phyloP scores from a whole-genome alignment of 2,329 filamentous ascomycete genomes.

The Sclerotinia nivalis region DNA sequence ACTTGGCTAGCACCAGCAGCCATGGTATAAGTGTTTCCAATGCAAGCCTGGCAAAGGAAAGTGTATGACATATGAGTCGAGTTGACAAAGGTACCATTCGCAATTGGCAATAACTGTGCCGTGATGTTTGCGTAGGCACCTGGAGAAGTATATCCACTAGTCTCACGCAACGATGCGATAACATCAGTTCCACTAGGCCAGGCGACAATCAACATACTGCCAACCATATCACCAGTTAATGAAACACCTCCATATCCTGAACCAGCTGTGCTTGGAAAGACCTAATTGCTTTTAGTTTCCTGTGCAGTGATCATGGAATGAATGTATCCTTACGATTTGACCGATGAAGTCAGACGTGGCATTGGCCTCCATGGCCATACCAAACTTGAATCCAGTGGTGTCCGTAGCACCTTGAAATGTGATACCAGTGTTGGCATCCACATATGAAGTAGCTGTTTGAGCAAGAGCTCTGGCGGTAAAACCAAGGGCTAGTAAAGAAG shows the following conservation, averaged over 20 bases:
- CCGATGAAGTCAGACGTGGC: constrained; percentile 55
- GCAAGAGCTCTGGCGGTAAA: constrained; percentile 23
- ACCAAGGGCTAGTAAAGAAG: constrained; percentile 15
- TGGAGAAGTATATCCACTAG: constrained; percentile 50
- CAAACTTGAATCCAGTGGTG: constrained; percentile 48
- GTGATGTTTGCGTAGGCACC: constrained; percentile 45
- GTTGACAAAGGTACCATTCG: constrained; percentile 55
- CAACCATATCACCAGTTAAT: constrained; percentile 49
- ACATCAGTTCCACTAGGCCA: constrained; percentile 52
- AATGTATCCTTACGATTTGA: constrained; percentile 49
- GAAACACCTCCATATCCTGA: constrained; percentile 52
- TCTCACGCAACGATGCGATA: constrained; percentile 45
- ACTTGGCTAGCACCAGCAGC: background rate
- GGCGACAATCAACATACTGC: constrained; percentile 50
- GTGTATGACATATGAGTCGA: constrained; percentile 55
- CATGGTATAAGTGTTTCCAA: constrained; percentile 31
- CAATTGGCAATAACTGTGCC: constrained; percentile 48
- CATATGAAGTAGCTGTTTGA: constrained; percentile 40
- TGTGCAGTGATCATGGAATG: background rate
- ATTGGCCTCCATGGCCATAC: constrained; percentile 52
- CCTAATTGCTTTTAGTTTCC: constrained; percentile 1
- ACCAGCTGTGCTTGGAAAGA: constrained; percentile 24
- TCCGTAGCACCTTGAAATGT: constrained; percentile 45
- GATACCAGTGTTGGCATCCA: constrained; percentile 50
- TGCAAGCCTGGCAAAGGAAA: constrained; percentile 52